phyloP scores from a whole-genome alignment of 202 grass and related monocot genomes.

The Brachypodium distachyon region DNA sequence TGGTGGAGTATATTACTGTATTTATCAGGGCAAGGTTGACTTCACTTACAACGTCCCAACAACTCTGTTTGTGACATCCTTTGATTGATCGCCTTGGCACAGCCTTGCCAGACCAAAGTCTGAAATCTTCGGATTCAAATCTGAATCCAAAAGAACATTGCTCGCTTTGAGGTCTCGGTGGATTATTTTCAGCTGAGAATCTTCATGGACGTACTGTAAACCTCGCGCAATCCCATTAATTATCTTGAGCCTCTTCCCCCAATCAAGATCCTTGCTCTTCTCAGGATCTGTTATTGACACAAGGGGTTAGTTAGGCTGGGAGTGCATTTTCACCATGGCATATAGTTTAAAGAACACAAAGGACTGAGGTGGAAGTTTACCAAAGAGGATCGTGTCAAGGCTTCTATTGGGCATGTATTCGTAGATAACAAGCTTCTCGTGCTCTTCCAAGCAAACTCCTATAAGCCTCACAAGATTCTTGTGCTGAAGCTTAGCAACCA shows the following conservation, averaged over 20 bases:
- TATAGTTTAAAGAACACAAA: too few relatives aligned
- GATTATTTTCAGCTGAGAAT: conserved; percentile 40
- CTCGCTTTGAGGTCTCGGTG: conserved; percentile 55
- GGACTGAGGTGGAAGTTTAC: background rate
- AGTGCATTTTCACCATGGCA: too few relatives aligned
- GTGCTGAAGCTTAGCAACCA: conserved; percentile 41
- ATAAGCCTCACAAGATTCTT: conserved; percentile 41
- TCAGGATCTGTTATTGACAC: background rate
- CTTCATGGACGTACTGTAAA: conserved; percentile 40
- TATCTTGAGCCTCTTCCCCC: conserved; percentile 31
- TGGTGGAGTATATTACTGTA: too few relatives aligned
- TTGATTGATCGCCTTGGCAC: conserved; percentile 23
- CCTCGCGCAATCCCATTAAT: conserved; percentile 30
- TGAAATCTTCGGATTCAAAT: conserved; percentile 51
- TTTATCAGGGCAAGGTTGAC: background rate
- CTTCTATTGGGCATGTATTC: conserved; percentile 52
- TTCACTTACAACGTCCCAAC: conserved; percentile 39
- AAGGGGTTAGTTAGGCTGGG: background rate
- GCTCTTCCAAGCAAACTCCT: conserved; percentile 39
- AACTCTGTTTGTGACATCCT: conserved; percentile 28
- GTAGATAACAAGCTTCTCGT: conserved; percentile 41
- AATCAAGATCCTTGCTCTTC: background rate
- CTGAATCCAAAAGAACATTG: conserved; percentile 39
- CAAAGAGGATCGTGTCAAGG: conserved; percentile 33
- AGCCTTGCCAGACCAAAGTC: conserved; percentile 56